phyloP scores from a whole-genome alignment of 2,329 filamentous ascomycete genomes.

The Ilyonectria destructans region DNA sequence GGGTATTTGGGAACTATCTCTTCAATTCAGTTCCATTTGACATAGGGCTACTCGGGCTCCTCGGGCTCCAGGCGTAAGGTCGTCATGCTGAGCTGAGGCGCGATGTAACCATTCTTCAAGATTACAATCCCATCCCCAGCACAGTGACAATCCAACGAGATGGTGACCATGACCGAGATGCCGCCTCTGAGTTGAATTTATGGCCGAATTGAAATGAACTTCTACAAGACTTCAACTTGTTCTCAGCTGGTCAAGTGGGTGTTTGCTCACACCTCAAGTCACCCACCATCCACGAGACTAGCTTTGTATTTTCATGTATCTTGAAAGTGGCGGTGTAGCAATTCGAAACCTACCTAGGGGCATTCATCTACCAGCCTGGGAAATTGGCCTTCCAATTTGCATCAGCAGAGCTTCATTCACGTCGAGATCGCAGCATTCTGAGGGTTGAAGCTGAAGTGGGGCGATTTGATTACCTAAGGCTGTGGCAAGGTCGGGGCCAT shows the following conservation, averaged over 20 bases:
- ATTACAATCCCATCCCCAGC: too few relatives aligned
- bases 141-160: too few relatives aligned
- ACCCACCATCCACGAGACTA: neutral
- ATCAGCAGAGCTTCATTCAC: neutral
- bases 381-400: neutral
- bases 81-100: neutral
- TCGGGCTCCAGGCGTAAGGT: neutral
- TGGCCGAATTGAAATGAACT: neutral
- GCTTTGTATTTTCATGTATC: neutral
- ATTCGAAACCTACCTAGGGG: neutral
- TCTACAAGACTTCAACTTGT: neutral
- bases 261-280: neutral
- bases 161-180: neutral
- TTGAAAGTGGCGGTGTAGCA: neutral
- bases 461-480: constrained; percentile 7
- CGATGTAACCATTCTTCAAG: neutral
- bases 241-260: neutral
- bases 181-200: neutral
- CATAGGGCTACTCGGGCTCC: neutral
- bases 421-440: neutral
- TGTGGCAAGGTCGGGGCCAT: constrained; percentile 32
- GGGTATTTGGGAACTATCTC: neutral
- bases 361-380: neutral
- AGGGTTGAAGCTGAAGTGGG: neutral
- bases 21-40: neutral